Evolutionary conservation across 2,329 filamentous ascomycete genomes (phyloP), one percentile per base, ranked within the genome.

Genomic region (Chaetomiaceae sp.): DNA sequence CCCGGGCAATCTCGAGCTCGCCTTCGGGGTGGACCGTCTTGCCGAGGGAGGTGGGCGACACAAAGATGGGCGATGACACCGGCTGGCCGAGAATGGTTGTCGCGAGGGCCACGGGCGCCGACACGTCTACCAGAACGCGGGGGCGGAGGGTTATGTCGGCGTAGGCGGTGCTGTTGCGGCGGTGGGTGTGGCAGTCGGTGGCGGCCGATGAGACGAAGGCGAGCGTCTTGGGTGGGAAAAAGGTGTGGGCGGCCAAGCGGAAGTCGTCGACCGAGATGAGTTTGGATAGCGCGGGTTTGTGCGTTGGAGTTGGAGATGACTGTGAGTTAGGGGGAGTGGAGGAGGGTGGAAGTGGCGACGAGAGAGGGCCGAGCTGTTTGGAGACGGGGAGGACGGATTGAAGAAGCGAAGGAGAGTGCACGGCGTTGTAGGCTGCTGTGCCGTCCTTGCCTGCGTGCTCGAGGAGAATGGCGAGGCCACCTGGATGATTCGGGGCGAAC

Each of bases 221-320:
- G 81, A 81, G 86, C n/a, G 83, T 79, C 62, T 87, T 87, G 20
- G 77, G 74, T 8, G 75, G 74, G 43, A 84, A 73, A 5, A 75
- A 77, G 23, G 71, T 70, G 14, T 75, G 73, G 4, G 84, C 83
- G 0, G 77, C 80, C 10, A 84, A 68, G 2, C 73, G 73, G 62
- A 89, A 89, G 78, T 88, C 86, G 10, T 89, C 85, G 85, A 82
- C 64, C 42, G 89, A 89, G 74, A 90, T 89, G 85, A 82, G 79
- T 45, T 75, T 79, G 30, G 69, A 69, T 54, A 86, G 85, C 0
- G 77, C 74, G 3, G 77, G 76, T 51, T 75, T 78, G 7, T 38
- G 9, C 4, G 55, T 74, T 77, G 56, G 75, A 78, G 59, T 68
- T 89, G 68, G 87, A 86, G n/a, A 65, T 87, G 60, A 69, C n/a